Percentiles rank a stretch among this genome's conserved stretches.
phyloP scores from a whole-genome alignment of 805 yeast genomes.

The Saturnispora saitoi region DNA sequence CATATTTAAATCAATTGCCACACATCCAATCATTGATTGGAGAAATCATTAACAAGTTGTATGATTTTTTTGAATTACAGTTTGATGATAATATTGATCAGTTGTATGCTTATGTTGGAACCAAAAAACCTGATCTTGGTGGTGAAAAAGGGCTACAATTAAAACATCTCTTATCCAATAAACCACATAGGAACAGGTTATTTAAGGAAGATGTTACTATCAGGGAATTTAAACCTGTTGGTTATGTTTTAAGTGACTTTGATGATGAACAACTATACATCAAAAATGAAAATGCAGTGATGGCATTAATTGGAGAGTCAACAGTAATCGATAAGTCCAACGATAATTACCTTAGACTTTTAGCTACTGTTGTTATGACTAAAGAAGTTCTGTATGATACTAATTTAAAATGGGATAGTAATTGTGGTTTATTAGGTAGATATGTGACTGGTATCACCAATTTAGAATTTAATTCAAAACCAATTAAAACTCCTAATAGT shows the following conservation, averaged over 20 bases:
- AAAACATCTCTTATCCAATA: conserved; percentile 11
- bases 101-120: conserved; percentile 4
- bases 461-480: neutral
- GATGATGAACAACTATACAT: conserved; percentile 43
- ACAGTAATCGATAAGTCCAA: conserved; percentile 11
- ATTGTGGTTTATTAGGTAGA: neutral
- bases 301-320: conserved; percentile 28
- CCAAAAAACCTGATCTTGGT: conserved; percentile 1
- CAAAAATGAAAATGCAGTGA: conserved; percentile 22
- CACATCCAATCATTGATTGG: conserved; percentile 4
- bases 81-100: conserved; percentile 2
- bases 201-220: conserved; percentile 58
- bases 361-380: conserved; percentile 29
- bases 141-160: neutral
- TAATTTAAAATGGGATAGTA: conserved; percentile 19
- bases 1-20: conserved; percentile 21
- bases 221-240: conserved; percentile 51
- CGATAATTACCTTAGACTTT: conserved; percentile 28
- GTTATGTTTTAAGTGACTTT: conserved; percentile 49
- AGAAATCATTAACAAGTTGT: conserved; percentile 3
- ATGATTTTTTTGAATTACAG: conserved; percentile 6
- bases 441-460: conserved; percentile 1
- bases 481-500: neutral
- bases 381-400: conserved; percentile 23
- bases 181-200: conserved; percentile 44